Evolutionary conservation across 2,329 filamentous ascomycete genomes (phyloP).

Genomic region (Arthrocladium fulminans): DNA sequence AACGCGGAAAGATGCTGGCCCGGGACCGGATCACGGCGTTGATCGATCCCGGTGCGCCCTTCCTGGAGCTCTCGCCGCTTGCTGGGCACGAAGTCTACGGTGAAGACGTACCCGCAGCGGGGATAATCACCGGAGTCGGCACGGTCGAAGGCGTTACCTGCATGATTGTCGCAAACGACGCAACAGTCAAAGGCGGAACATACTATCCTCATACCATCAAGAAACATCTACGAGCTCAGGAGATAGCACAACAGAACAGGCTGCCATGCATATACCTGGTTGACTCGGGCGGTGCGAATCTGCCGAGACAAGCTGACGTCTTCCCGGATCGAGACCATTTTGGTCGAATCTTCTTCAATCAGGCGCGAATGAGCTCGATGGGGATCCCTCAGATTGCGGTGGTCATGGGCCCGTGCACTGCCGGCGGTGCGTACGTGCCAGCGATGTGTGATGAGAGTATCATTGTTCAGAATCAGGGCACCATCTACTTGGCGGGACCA

Average conservation of each 20-base stretch:
- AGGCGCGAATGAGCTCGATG: constrained; percentile 80
- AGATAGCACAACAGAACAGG: constrained; percentile 79
- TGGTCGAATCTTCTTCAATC: constrained; percentile 95
- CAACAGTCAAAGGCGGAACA: constrained; percentile 92
- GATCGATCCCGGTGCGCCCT: constrained; percentile 79
- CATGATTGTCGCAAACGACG: constrained; percentile 91
- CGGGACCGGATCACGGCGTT: constrained; percentile 79
- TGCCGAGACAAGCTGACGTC: constrained; percentile 90
- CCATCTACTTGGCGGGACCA: constrained; percentile 91
- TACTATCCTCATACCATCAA: constrained; percentile 97
- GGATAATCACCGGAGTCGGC: constrained; percentile 87
- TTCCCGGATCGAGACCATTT: constrained; percentile 95
- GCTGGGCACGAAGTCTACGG: constrained; percentile 82
- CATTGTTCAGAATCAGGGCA: constrained; percentile 91
- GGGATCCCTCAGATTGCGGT: constrained; percentile 91
- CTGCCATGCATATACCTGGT: constrained; percentile 87
- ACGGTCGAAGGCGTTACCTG: constrained; percentile 84
- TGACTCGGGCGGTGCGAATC: constrained; percentile 88
- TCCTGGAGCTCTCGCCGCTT: constrained; percentile 87
- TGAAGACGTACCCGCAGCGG: constrained; percentile 79
- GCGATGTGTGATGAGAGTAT: constrained; percentile 97
- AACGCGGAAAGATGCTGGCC: constrained; percentile 87
- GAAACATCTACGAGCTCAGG: constrained; percentile 89
- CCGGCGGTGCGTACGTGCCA: constrained; percentile 89
- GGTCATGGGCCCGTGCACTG: constrained; percentile 96